Evolutionary conservation across 1,139 yeast genomes (phyloP).

Genomic region (Magnusiomyces ingens): DNA sequence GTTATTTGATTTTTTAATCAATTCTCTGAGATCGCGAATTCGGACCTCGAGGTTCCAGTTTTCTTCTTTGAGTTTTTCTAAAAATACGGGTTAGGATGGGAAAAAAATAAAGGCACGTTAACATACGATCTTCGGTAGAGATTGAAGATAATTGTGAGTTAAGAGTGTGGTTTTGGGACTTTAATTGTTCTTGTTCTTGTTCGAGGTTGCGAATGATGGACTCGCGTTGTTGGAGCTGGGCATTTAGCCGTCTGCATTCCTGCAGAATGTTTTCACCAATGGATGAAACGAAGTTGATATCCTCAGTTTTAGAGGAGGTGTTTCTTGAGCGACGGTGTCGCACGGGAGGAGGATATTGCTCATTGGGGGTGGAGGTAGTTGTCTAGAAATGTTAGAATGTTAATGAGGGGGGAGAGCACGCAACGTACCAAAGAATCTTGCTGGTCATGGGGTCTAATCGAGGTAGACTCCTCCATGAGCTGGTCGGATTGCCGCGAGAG

Average conservation of each 20-base stretch:
- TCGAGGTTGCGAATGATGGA: conserved; percentile 24
- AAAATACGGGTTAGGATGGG: conserved; percentile 1
- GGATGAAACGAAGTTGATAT: conserved; percentile 75
- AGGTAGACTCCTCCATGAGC: not conserved
- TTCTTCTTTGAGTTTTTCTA: conserved; percentile 55
- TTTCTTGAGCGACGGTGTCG: conserved; percentile 6
- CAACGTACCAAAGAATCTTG: conserved; percentile 1
- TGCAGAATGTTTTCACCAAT: conserved; percentile 69
- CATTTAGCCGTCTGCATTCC: conserved; percentile 73
- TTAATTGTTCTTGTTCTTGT: conserved; percentile 41
- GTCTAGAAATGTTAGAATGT: not conserved
- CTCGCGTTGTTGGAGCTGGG: conserved; percentile 27
- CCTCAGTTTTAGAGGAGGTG: conserved; percentile 33
- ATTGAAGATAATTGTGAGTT: conserved; percentile 17
- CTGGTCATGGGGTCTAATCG: not conserved
- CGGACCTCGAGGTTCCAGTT: conserved; percentile 75
- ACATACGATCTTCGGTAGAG: not conserved
- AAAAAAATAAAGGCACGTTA: not conserved
- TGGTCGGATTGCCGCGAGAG: conserved; percentile 27
- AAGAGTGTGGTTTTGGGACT: conserved; percentile 34
- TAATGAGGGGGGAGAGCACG: not conserved
- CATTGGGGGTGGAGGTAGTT: not conserved
- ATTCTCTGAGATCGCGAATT: conserved; percentile 46
- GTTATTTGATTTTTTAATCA: conserved; percentile 28
- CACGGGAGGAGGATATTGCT: conserved; percentile 2